Evolutionary conservation across 768 basidiomycete genomes (phyloP).

Genomic region (Phylloporus sp.): DNA sequence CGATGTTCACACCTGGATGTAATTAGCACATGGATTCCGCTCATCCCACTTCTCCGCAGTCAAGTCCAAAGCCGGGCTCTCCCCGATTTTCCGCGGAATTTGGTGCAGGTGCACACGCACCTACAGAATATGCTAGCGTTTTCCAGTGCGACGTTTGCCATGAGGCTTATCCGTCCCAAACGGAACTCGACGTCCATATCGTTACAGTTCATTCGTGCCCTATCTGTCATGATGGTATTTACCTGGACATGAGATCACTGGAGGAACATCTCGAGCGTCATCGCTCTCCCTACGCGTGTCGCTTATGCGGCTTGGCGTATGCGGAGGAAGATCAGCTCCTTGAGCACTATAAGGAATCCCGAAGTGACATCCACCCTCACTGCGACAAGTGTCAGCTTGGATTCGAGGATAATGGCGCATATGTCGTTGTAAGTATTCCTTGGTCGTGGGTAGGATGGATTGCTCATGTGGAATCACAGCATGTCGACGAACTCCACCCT

Average conservation of each 20-base stretch:
- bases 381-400: conserved; percentile 33
- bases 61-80: conserved; percentile 9
- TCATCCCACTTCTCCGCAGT: conserved; percentile 15
- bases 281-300: conserved; percentile 24
- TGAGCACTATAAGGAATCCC: conserved; percentile 38
- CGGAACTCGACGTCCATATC: conserved; percentile 29
- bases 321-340: conserved; percentile 34
- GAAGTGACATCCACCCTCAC: conserved; percentile 33
- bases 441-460: background rate
- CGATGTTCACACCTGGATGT: conserved; percentile 7
- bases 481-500: conserved; percentile 36
- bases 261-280: conserved; percentile 32
- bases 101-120: conserved; percentile 2
- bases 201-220: conserved; percentile 31
- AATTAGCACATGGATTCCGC: conserved; percentile 16
- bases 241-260: conserved; percentile 19
- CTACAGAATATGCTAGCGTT: background rate
- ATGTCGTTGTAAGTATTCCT: conserved; percentile 27
- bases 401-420: conserved; percentile 31
- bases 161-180: conserved; percentile 20
- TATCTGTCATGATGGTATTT: conserved; percentile 31
- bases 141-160: conserved; percentile 24
- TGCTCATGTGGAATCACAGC: conserved; percentile 28
- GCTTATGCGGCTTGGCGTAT: conserved; percentile 21
- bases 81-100: conserved; percentile 9